A percentile compares a stretch with the other conserved stretches of the same genome.
phyloP scores from a whole-genome alignment of 2,329 filamentous ascomycete species.

The Chrysoporthe cubensis region DNA sequence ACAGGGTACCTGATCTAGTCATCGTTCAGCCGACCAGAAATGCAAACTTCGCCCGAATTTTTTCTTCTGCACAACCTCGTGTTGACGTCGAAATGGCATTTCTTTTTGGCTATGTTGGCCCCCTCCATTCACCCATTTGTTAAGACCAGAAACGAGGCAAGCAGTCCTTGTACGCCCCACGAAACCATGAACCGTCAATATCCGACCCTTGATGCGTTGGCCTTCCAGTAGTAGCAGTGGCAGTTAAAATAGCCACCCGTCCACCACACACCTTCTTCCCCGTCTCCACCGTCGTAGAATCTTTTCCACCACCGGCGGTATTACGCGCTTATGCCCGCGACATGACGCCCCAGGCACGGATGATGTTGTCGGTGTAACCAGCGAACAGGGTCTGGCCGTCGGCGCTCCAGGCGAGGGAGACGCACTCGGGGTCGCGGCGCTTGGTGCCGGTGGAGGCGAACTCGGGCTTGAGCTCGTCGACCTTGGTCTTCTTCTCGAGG shows the following conservation, averaged over 20 bases:
- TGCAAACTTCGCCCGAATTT: conserved; percentile 16
- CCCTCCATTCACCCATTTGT: conserved; percentile 35
- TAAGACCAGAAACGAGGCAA: conserved; percentile 41
- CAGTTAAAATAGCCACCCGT: conserved; percentile 28
- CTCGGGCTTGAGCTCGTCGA: conserved; percentile 99
- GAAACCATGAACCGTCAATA: conserved; percentile 37
- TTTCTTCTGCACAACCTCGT: conserved; percentile 23
- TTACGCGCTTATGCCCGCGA: conserved; percentile 72
- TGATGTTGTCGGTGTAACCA: conserved; percentile 99
- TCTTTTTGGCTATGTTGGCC: conserved; percentile 31
- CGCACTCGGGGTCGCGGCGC: conserved; percentile 97
- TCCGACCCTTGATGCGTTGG: conserved; percentile 25
- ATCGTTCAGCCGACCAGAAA: conserved; percentile 26
- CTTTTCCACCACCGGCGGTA: conserved; percentile 14
- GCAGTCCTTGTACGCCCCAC: conserved; percentile 40
- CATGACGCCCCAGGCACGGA: conserved; percentile 97
- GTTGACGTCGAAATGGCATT: conserved; percentile 26
- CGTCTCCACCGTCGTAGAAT: conserved; percentile 16
- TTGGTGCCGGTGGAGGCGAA: conserved; percentile 87
- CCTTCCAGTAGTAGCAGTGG: conserved; percentile 28
- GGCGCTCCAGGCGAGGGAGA: conserved; percentile 95
- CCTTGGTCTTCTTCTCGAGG: conserved; percentile 99
- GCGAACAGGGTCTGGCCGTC: conserved; percentile 99
- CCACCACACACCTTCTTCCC: conserved; percentile 26
- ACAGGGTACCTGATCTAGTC: conserved; percentile 23